Base-by-base conservation (phyloP, 2,329 filamentous ascomycete genomes). In the Aspergillus terreus region DNA sequence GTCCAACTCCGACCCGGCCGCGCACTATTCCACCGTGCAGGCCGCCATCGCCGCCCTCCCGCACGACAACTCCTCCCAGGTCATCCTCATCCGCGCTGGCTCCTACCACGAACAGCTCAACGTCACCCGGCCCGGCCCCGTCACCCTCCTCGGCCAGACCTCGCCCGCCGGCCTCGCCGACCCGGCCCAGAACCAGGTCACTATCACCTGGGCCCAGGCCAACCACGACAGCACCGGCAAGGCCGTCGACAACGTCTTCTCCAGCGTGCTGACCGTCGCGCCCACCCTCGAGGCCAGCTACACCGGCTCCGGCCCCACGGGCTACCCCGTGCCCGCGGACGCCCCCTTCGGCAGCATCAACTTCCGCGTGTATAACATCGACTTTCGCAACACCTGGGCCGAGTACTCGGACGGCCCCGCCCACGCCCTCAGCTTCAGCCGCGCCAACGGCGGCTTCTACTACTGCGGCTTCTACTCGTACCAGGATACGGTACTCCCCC, bases 361-460 rank as follows among this genome's bases (percentile, higher is more conserved):
- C 62, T 87, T 88, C 65, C 75, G 83, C 7, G 82, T 78, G 0
- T 87, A 88, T 66, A 87, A 87, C 59, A 71, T 88, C 36, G 80
- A 88, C 61, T 83, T 87, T 56, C 72, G 78, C 17, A 88, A 88
- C 58, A 76, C 81, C 42, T 84, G 76, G 58, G 70, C 74, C 0
- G 78, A 79, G 25, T 74, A 73, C 51, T 68, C 78, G 1, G 75
- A 75, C 33, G 83, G 83, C 0, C 85, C 84, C 0, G 75, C 79
- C 3, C 76, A 86, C 38, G 84, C 84, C 0, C 61, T 87, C 6
- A 82, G 79, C 15, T 74, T 86, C 4, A 81, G 79, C 55, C 79
- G 82, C 42, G 83, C 85, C 0, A 87, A 87, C 62, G 78, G 82
- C 0, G 82, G 83, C 0, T 87, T 88, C 63, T 88, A 87, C 63